These are phyloP conservation scores for Diaporthe caulivora DNA, from an alignment of 2,329 filamentous ascomycete species.

Conservation along the genomic window DNA sequence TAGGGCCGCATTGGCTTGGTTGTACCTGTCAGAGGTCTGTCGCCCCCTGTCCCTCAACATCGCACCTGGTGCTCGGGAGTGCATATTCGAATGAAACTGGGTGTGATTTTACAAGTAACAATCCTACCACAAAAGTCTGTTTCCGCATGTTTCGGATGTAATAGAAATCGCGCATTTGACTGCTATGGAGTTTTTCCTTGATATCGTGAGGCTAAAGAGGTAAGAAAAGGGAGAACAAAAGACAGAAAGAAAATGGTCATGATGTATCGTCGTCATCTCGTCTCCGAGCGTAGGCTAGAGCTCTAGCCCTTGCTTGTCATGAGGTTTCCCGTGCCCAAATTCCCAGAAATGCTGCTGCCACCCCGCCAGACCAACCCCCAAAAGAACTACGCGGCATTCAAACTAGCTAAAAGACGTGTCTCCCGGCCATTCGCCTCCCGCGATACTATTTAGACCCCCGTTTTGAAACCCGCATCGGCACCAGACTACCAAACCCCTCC, in stretches of 20 bases:
- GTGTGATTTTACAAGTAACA: no score
- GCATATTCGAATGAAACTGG: not conserved
- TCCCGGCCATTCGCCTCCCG: conserved; percentile 16
- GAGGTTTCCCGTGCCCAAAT: conserved; percentile 5
- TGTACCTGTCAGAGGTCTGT: conserved; percentile 4
- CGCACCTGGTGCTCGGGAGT: not conserved
- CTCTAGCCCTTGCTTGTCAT: conserved; percentile 17
- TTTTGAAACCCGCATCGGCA: conserved; percentile 22
- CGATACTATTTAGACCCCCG: not conserved
- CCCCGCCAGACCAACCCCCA: not conserved
- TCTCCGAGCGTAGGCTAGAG: not conserved
- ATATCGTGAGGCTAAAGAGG: not conserved
- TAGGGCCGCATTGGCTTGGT: not conserved
- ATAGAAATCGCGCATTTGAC: conserved; percentile 23
- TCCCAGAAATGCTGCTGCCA: conserved; percentile 5
- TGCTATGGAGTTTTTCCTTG: conserved; percentile 26
- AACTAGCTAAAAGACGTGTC: conserved; percentile 20
- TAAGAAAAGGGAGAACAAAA: not conserved
- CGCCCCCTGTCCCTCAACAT: not conserved
- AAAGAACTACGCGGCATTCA: conserved; percentile 6
- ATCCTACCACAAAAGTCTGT: no score
- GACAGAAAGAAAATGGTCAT: conserved; percentile 1
- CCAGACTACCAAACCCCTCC: not conserved
- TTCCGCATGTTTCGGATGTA: not conserved
- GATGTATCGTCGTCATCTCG: conserved; percentile 30